Percentiles rank a stretch among this genome's conserved stretches.
Evolutionary conservation across 768 basidiomycete genomes (phyloP).

Genomic region (Lanmaoa rubissima): DNA sequence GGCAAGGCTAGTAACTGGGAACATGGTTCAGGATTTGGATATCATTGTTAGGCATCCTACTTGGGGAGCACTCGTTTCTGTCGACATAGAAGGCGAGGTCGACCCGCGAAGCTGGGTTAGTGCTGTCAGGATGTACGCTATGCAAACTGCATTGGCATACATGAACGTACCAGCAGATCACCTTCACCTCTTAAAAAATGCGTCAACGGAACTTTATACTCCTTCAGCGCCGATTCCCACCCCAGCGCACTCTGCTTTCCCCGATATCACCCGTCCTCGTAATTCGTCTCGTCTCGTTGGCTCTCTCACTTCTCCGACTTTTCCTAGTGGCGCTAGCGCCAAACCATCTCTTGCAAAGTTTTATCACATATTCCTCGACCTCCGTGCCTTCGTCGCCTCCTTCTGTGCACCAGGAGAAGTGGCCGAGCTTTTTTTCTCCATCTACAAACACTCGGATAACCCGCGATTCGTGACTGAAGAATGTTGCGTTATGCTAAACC

Average conservation of each 20-base stretch:
- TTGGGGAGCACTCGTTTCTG: slow-evolving; percentile 85
- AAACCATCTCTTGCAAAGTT: slow-evolving; percentile 62
- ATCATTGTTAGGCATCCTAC: slow-evolving; percentile 95
- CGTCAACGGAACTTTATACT: slow-evolving; percentile 43
- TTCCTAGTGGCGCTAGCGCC: not conserved
- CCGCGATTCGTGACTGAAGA: slow-evolving; percentile 92
- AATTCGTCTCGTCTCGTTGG: slow-evolving; percentile 35
- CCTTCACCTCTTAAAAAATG: slow-evolving; percentile 32
- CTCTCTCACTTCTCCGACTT: slow-evolving; percentile 30
- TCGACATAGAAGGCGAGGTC: slow-evolving; percentile 83
- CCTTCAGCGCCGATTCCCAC: slow-evolving; percentile 50
- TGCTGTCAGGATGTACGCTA: slow-evolving; percentile 86
- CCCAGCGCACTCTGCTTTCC: slow-evolving; percentile 69
- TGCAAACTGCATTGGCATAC: slow-evolving; percentile 83
- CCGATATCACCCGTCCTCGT: slow-evolving; percentile 42
- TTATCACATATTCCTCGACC: slow-evolving; percentile 87
- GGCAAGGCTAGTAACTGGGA: slow-evolving; percentile 80
- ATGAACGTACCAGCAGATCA: slow-evolving; percentile 50
- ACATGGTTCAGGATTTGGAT: slow-evolving; percentile 89
- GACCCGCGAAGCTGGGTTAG: slow-evolving; percentile 85
- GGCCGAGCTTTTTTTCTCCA: slow-evolving; percentile 89
- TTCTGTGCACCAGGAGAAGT: slow-evolving; percentile 90
- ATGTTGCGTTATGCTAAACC: slow-evolving; percentile 84
- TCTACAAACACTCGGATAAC: slow-evolving; percentile 77
- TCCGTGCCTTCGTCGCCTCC: slow-evolving; percentile 89